These are phyloP conservation scores for Termitomyces eurrhizus DNA, from an alignment of 768 basidiomycete species.

Conservation along the genomic window DNA sequence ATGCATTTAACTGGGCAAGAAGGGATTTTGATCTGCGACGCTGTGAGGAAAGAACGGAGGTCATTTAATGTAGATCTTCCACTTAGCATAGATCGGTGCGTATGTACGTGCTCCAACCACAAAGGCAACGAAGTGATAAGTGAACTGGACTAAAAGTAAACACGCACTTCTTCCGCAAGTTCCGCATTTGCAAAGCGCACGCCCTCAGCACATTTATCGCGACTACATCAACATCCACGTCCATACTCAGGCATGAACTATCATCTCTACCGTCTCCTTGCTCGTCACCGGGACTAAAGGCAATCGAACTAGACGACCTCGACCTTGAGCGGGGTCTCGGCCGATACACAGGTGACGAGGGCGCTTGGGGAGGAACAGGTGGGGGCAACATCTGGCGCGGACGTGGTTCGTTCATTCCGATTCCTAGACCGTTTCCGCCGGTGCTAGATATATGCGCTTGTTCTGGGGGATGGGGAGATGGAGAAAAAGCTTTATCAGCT, in stretches of 20 bases:
- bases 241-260: background rate
- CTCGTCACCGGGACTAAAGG: background rate
- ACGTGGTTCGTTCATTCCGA: too few species aligned
- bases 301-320: background rate
- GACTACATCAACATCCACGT: slow-evolving; percentile 10
- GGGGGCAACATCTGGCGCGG: too few species aligned
- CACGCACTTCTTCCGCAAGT: background rate
- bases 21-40: too few species aligned
- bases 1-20: slow-evolving; percentile 9
- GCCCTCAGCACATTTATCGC: slow-evolving; percentile 6
- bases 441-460: too few species aligned
- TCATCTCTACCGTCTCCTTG: background rate
- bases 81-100: too few species aligned
- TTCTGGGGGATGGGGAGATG: too few species aligned
- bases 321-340: slow-evolving; percentile 4
- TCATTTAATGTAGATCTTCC: background rate
- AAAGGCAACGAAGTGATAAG: background rate
- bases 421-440: too few species aligned
- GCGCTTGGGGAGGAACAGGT: background rate
- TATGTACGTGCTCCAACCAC: background rate
- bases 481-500: too few species aligned
- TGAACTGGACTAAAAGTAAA: background rate
- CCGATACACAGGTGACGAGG: slow-evolving; percentile 1
- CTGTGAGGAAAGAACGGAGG: background rate
- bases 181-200: too few species aligned